These are phyloP conservation scores for Volvox reticuliferus DNA, from an alignment of 139 green algal species.

Conservation along the genomic window DNA sequence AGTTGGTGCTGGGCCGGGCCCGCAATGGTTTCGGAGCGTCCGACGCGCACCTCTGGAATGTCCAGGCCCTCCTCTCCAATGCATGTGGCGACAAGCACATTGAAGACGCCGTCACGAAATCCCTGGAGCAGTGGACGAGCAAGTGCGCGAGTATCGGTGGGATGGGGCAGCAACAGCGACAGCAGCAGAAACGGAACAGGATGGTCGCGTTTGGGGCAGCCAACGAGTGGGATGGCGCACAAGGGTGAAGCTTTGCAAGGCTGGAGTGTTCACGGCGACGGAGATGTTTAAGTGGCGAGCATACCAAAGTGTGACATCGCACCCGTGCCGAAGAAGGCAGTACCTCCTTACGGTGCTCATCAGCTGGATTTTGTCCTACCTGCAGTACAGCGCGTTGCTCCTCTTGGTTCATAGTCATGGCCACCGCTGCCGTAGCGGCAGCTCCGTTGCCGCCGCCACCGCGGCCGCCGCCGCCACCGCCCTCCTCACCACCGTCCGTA, in stretches of 20 bases:
- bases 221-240: no score
- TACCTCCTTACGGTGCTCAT: no score
- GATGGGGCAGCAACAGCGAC: no score
- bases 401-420: conserved; percentile 61
- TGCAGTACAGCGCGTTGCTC: conserved; percentile 64
- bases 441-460: conserved; percentile 7
- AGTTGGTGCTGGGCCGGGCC: no score
- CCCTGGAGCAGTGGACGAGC: conserved; percentile 25
- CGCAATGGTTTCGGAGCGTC: neutral
- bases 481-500: neutral
- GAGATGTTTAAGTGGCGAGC: no score
- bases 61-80: conserved; percentile 98
- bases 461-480: neutral
- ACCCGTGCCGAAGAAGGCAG: no score
- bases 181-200: no score
- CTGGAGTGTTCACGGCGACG: no score
- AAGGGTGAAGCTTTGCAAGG: no score
- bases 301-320: no score
- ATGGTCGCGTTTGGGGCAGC: no score
- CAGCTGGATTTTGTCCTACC: conserved; percentile 4
- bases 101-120: conserved; percentile 76
- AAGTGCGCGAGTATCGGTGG: no score
- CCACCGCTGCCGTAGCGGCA: neutral
- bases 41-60: conserved; percentile 81
- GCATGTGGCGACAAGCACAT: conserved; percentile 92